phyloP scores from a whole-genome alignment of 352 stramenopile species.

The Pythium apleroticum region DNA sequence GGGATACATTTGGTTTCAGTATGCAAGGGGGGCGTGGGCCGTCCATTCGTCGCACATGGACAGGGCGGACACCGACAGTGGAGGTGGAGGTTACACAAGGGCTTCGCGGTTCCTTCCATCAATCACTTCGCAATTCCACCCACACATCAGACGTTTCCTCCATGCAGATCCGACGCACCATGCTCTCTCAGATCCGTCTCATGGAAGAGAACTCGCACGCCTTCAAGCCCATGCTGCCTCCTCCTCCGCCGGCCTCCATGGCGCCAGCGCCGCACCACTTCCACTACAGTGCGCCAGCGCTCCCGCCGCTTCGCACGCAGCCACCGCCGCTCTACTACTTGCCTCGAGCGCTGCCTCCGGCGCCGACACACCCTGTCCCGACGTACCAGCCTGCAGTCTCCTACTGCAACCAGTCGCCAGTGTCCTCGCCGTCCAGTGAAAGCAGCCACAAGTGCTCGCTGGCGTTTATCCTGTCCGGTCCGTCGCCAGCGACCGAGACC shows the following conservation, averaged over 20 bases:
- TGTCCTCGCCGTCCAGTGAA: slow-evolving; percentile 6
- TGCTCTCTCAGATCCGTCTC: slow-evolving; percentile 26
- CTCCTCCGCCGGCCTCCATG: neutral
- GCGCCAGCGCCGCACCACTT: neutral
- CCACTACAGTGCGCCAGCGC: neutral
- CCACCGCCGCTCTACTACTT: neutral
- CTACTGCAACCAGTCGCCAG: neutral
- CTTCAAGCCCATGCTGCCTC: slow-evolving; percentile 8
- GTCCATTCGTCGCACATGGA: neutral
- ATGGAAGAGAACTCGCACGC: slow-evolving; percentile 3
- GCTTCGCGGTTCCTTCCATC: neutral
- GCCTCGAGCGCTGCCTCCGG: neutral
- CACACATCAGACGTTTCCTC: slow-evolving; percentile 4
- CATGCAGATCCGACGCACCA: slow-evolving; percentile 17
- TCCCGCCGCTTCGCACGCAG: slow-evolving; percentile 18
- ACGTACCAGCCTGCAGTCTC: neutral
- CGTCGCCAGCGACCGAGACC: neutral
- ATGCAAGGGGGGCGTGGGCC: neutral
- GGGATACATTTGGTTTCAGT: slow-evolving; percentile 17
- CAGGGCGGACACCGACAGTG: neutral
- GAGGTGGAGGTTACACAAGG: neutral
- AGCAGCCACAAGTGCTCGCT: slow-evolving; percentile 15
- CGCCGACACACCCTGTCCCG: neutral
- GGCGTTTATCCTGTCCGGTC: slow-evolving; percentile 9
- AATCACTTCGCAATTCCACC: slow-evolving; percentile 18